Percentiles rank a stretch among this genome's conserved stretches.
Conservation (phyloP, 768 basidiomycete species). For the Termitomyces sp. region DNA sequence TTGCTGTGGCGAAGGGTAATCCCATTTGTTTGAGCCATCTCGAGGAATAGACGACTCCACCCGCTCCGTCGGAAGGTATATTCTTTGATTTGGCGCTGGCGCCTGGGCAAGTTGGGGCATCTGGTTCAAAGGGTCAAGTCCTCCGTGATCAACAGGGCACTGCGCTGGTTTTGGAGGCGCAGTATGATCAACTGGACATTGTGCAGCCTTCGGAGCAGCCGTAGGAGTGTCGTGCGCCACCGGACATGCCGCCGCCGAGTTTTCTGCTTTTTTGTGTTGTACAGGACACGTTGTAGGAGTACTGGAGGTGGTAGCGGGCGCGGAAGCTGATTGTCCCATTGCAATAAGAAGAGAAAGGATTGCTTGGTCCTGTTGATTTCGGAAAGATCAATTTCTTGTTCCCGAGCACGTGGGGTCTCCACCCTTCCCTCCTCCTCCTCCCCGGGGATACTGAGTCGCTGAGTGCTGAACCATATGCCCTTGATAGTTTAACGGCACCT, state of each 20-base stretch:
- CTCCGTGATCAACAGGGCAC: slow-evolving; percentile 60
- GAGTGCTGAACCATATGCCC: neutral
- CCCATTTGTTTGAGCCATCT: slow-evolving; percentile 59
- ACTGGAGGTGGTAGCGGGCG: slow-evolving; percentile 12
- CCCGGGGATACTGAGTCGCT: neutral
- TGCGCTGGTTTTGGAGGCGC: slow-evolving; percentile 32
- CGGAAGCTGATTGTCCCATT: slow-evolving; percentile 42
- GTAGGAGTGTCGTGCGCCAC: slow-evolving; percentile 30
- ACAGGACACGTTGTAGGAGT: slow-evolving; percentile 27
- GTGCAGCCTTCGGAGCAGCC: slow-evolving; percentile 16
- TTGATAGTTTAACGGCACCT: neutral
- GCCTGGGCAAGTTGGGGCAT: slow-evolving; percentile 82
- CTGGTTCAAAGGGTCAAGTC: slow-evolving; percentile 72
- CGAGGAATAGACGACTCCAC: slow-evolving; percentile 86
- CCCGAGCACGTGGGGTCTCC: slow-evolving; percentile 5
- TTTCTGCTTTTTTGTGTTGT: slow-evolving; percentile 1
- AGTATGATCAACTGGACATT: slow-evolving; percentile 41
- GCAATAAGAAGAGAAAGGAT: neutral
- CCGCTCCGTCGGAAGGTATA: slow-evolving; percentile 66
- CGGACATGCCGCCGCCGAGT: slow-evolving; percentile 13
- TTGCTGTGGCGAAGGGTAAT: slow-evolving; percentile 96
- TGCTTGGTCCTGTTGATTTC: slow-evolving; percentile 10
- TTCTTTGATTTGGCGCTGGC: slow-evolving; percentile 50
- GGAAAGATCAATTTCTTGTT: neutral
- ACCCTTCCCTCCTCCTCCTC: neutral